Percentiles rank a stretch among this genome's conserved stretches.
Conservation (phyloP, 1,284 basidiomycete genomes). For the Malassezia cuniculi region DNA sequence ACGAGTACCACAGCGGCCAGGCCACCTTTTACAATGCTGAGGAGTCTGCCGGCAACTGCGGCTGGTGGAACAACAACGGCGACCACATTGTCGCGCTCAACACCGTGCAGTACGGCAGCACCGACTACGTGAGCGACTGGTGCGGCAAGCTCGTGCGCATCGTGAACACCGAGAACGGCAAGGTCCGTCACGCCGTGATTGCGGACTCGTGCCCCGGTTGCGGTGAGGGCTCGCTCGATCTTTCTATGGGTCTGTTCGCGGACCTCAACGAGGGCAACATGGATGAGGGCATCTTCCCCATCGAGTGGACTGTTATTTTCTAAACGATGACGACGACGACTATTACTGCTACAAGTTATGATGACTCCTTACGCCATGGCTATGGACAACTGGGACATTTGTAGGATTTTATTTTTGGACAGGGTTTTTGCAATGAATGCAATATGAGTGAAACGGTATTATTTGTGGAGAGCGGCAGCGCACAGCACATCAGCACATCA, state of each 20-base stretch:
- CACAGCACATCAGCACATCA: no score
- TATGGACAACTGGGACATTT: no score
- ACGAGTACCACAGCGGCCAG: constrained; percentile 21
- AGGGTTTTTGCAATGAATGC: no score
- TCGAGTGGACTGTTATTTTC: constrained; percentile 22
- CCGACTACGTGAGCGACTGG: constrained; percentile 15
- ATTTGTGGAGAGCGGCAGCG: no score
- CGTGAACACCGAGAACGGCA: constrained; percentile 51
- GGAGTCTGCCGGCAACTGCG: constrained; percentile 22
- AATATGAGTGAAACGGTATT: no score
- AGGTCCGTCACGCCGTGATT: constrained; percentile 54
- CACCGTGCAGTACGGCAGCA: constrained; percentile 26
- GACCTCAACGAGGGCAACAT: constrained; percentile 33
- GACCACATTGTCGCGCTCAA: constrained; percentile 37
- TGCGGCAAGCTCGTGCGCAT: constrained; percentile 60
- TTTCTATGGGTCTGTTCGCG: constrained; percentile 61
- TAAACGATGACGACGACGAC: no score
- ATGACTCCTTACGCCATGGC: no score
- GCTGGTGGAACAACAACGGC: constrained; percentile 14
- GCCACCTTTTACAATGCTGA: constrained; percentile 35
- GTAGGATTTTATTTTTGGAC: no score
- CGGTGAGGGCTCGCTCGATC: constrained; percentile 61
- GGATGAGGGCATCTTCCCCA: constrained; percentile 36
- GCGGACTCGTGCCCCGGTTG: constrained; percentile 63
- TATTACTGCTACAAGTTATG: no score